Percentiles rank a stretch among this genome's conserved stretches.
Evolutionary conservation across 495 filamentous ascomycete species (phyloP).

Genomic region (Podospora fimiseda): DNA sequence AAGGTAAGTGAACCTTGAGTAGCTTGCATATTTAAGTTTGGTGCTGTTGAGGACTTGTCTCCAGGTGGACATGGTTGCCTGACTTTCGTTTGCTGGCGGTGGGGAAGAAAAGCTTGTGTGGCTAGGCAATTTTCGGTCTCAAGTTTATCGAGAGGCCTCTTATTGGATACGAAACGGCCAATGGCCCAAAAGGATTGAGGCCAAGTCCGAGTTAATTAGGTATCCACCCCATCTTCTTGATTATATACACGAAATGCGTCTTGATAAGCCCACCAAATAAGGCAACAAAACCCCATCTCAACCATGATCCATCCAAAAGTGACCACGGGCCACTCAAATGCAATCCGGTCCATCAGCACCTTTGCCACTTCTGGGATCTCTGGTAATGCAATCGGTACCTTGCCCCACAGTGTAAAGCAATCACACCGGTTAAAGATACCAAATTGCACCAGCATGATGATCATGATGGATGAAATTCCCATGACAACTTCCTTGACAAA

Average conservation of each 20-base stretch:
- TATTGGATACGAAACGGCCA: too few species aligned
- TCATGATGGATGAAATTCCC: background rate
- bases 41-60: too few species aligned
- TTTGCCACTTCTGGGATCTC: slow-evolving; percentile 6
- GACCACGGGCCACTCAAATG: slow-evolving; percentile 10
- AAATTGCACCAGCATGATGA: slow-evolving; percentile 10
- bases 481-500: slow-evolving; percentile 10
- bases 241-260: slow-evolving; percentile 12
- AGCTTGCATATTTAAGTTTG: too few species aligned
- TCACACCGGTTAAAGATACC: slow-evolving; percentile 18
- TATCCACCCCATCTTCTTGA: slow-evolving; percentile 10
- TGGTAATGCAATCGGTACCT: slow-evolving; percentile 10
- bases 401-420: slow-evolving; percentile 11
- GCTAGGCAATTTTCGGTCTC: too few species aligned
- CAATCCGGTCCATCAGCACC: slow-evolving; percentile 7
- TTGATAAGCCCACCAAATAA: slow-evolving; percentile 3
- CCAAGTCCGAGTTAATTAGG: background rate
- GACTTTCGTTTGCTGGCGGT: too few species aligned
- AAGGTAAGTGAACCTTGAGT: too few species aligned
- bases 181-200: too few species aligned
- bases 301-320: slow-evolving; percentile 12
- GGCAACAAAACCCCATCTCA: slow-evolving; percentile 5
- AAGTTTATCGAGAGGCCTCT: too few species aligned
- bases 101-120: too few species aligned
- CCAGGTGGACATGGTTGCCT: too few species aligned